Evolutionary conservation across 768 basidiomycete species (phyloP), one percentile per base, ranked within the genome.

Genomic region (Leccinum barrowsii): DNA sequence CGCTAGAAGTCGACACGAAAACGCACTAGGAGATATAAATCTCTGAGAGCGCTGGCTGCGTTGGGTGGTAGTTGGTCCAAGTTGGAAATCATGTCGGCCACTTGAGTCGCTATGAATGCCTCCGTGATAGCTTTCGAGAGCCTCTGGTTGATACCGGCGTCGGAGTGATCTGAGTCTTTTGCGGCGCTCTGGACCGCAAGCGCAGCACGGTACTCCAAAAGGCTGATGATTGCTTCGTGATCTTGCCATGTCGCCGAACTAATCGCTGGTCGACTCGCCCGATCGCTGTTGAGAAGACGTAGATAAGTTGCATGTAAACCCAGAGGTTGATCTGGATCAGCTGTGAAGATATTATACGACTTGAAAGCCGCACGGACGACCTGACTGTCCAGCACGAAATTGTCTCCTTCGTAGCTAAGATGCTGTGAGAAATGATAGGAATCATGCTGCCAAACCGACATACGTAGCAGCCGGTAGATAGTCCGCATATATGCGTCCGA

Each of bases 371-470:
- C 83, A 22, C 87, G 82, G 34, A 88, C 82, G 34, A 89, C 87
- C 71, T 92, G 90, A 50, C 82, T 78, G 62, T 89, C 85, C 11
- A 92, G 78, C 5, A 90, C 85, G 59, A 81, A 90, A 67, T 92
- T 91, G 65, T 92, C 90, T 13, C 89, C 89, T 73, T 91, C 89
- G 61, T 82, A 90, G 2, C 86, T 87, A 59, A 6, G 0, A 46
- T 10, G 32, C 17, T 40, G 32, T 66, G 44, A 65, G 21, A 3
- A 30, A 37, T 44, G 1, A 44, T 6, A 15, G 24, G 34, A 8
- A 26, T 35, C 17, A 17, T 15, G n/a, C 50, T 4, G 21, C 35
- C 13, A 19, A 49, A 24, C 22, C 42, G 22, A 75, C 82, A 10
- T 65, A 87, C 84, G 88, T 89, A 24, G 78, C 81, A 54, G 80